These are phyloP conservation scores for Tricholoma flavovirens DNA, from an alignment of 768 basidiomycete species.

Conservation along the genomic window DNA sequence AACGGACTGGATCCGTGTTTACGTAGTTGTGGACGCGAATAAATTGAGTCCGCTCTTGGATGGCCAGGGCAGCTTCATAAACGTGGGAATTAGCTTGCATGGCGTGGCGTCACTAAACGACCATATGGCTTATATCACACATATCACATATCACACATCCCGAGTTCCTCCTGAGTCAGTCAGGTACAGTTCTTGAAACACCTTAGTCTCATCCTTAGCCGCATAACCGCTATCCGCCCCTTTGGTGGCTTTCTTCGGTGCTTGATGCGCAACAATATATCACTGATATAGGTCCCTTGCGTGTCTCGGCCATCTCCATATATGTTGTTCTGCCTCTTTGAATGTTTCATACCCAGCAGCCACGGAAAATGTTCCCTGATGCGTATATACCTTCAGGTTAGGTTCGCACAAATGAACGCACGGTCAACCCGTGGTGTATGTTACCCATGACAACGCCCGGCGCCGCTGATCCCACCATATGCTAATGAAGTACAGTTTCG, in stretches of 20 bases:
- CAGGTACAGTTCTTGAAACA: no score
- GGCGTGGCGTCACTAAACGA: background rate
- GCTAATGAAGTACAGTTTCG: background rate
- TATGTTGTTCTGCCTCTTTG: no score
- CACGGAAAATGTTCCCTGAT: background rate
- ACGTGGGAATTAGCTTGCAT: background rate
- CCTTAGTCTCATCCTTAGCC: no score
- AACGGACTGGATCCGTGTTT: background rate
- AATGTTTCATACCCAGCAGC: no score
- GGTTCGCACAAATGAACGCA: background rate
- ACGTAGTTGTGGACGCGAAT: background rate
- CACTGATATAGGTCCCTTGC: no score
- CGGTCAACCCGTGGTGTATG: background rate
- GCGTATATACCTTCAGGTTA: background rate
- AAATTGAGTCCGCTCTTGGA: background rate
- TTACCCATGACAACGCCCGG: background rate
- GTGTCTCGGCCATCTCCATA: no score
- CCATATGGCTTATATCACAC: background rate
- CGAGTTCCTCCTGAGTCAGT: background rate
- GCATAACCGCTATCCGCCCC: no score
- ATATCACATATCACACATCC: background rate
- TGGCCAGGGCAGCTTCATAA: background rate
- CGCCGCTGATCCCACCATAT: background rate
- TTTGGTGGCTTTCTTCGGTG: no score
- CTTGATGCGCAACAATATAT: background rate